Evolutionary conservation across 345 rosid genomes (phyloP), one percentile per base, ranked within the genome.

Genomic region (Boechera stricta): DNA sequence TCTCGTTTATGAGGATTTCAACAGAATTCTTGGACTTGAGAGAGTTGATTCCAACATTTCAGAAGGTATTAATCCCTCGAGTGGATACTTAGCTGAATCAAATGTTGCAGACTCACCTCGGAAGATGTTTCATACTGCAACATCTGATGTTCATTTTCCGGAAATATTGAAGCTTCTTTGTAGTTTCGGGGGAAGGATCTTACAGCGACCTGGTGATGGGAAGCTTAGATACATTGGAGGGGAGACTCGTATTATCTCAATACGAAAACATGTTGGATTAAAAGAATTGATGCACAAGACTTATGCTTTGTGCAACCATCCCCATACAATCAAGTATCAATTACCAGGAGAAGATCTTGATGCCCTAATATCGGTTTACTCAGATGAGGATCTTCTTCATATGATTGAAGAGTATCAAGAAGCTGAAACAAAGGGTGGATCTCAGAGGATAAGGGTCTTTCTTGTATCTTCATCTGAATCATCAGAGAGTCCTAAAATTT

Each of bases 321-420:
- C 90, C 10, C 97, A 92, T 73, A 86, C 86, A 7, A 87, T 94
- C 81, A 94, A 85, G 82, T 94, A 92, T 77, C 98, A 94, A 64
- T 95, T 94, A 64, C 98, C 98, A 0, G 94, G 89, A 3, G 96
- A 94, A 86, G 98, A 94, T 82, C 96, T 94, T 10, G 97, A 94
- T 31, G 93, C 98, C 5, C 80, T 94, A 10, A 85, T 91, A 51
- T 94, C 97, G 4, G 93, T 94, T 77, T 87, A 89, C 70, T 88
- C 91, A 0, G 83, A 89, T 70, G 98, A 94, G 81, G 98, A 94
- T 82, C 90, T 94, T 58, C 87, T 80, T 16, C 84, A 86, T 74
- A 84, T 94, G 97, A 84, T 87, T 18, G 97, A 91, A 67, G 98
- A 94, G 82, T 89, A 84, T 81, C 85, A 85, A 8, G 95, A 85